Conservation (phyloP, 202 grass and related monocot species). For the Miscanthus sacchariflorus region DNA sequence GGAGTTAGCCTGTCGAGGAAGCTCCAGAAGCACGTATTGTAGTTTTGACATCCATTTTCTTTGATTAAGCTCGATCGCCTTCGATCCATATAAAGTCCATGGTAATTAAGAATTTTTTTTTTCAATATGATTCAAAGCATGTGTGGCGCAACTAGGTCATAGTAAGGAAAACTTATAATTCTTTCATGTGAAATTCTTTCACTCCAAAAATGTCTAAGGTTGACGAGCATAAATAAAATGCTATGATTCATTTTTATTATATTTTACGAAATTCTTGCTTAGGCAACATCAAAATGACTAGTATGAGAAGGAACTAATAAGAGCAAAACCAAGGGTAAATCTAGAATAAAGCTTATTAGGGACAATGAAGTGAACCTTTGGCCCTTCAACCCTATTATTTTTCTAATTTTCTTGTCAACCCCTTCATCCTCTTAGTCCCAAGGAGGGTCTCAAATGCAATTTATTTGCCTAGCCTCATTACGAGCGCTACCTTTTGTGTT, state of each 20-base stretch:
- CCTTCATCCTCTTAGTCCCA: neutral
- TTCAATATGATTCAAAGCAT: neutral
- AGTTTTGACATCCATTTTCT: too few species aligned
- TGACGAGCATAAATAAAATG: neutral
- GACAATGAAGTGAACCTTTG: neutral
- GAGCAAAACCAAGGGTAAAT: neutral
- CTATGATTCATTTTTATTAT: neutral
- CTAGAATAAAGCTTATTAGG: neutral
- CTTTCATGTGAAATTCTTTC: neutral
- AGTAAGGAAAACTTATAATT: neutral
- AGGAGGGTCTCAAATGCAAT: neutral
- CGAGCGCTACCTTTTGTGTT: neutral
- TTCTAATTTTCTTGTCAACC: neutral
- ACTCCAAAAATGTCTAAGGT: neutral
- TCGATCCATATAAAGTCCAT: too few species aligned
- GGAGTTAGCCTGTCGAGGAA: too few species aligned
- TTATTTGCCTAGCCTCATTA: too few species aligned
- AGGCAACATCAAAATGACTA: neutral
- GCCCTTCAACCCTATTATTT: neutral
- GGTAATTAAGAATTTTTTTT: neutral
- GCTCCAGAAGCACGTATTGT: too few species aligned
- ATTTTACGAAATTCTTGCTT: neutral
- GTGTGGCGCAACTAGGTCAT: neutral
- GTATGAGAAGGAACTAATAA: neutral
- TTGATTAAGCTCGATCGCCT: too few species aligned